phyloP scores from a whole-genome alignment of 1,284 basidiomycete species.

The Ceratobasidium sp. region DNA sequence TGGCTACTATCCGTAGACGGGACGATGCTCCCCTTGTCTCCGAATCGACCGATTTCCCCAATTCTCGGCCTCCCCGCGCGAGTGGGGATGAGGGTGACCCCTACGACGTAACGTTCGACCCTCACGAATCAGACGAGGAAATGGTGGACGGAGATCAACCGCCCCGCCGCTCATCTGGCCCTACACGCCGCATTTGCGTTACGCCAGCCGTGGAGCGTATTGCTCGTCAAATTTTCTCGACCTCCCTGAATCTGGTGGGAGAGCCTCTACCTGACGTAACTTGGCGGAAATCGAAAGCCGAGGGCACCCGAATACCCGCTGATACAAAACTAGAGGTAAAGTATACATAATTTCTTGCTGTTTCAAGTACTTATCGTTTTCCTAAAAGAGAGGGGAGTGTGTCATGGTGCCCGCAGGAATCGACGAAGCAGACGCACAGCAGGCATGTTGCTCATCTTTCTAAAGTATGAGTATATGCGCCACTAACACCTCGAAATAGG shows the following conservation, averaged over 20 bases:
- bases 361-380: not conserved
- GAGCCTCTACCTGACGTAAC: slow-evolving; percentile 23
- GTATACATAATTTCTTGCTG: not conserved
- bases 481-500: not conserved
- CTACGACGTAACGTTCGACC: slow-evolving; percentile 12
- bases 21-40: not conserved
- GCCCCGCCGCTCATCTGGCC: not conserved
- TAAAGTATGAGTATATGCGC: not conserved
- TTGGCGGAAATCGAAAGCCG: slow-evolving; percentile 18
- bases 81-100: not conserved
- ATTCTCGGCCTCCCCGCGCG: not conserved
- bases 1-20: slow-evolving; percentile 15
- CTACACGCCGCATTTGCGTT: slow-evolving; percentile 19
- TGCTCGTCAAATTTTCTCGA: slow-evolving; percentile 16
- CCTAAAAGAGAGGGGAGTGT: slow-evolving; percentile 12
- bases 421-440: slow-evolving; percentile 12
- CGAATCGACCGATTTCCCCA: not conserved
- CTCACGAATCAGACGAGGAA: slow-evolving; percentile 16
- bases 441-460: not conserved
- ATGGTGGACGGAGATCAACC: slow-evolving; percentile 2
- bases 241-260: slow-evolving; percentile 15
- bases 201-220: slow-evolving; percentile 22
- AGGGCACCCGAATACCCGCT: not conserved
- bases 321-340: slow-evolving; percentile 17
- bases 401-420: slow-evolving; percentile 20